A percentile compares a stretch with the other conserved stretches of the same genome.
phyloP scores from a whole-genome alignment of 2,329 filamentous ascomycete genomes.

The Epichloe festucae region DNA sequence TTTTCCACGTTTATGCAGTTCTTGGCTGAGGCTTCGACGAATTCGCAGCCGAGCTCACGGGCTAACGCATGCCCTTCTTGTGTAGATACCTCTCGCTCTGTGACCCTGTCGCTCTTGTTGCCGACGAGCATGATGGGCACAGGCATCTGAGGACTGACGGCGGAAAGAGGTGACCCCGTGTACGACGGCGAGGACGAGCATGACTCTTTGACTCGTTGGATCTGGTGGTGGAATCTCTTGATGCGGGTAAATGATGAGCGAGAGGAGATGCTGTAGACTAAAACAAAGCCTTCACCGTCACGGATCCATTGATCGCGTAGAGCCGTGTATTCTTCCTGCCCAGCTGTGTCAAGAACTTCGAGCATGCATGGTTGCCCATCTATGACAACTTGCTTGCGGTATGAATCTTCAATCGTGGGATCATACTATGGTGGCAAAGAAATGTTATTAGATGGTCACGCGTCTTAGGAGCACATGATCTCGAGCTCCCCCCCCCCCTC shows the following conservation, averaged over 20 bases:
- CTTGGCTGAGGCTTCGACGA: conserved; percentile 93
- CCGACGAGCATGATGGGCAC: conserved; percentile 97
- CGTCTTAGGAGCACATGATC: not conserved
- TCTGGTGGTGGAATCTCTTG: conserved; percentile 91
- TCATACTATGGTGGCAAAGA: conserved; percentile 46
- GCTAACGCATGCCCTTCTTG: conserved; percentile 90
- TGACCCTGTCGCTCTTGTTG: conserved; percentile 95
- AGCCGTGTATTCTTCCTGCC: conserved; percentile 96
- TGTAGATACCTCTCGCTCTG: conserved; percentile 89
- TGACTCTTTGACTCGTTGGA: conserved; percentile 93
- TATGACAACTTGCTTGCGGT: conserved; percentile 83
- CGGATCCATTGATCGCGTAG: conserved; percentile 96
- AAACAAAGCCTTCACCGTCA: conserved; percentile 91
- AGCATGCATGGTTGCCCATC: conserved; percentile 94
- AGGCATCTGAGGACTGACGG: conserved; percentile 46
- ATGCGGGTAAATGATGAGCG: conserved; percentile 91
- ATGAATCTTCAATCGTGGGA: conserved; percentile 79
- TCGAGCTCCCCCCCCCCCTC: not conserved
- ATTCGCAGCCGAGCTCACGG: conserved; percentile 86
- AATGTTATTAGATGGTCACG: conserved; percentile 1
- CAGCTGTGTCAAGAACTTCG: conserved; percentile 91
- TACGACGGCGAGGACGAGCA: conserved; percentile 64
- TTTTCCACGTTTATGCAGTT: conserved; percentile 98
- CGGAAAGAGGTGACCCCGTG: conserved; percentile 57
- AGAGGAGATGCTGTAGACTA: conserved; percentile 97